Evolutionary conservation across 352 stramenopile genomes (phyloP), one percentile per base, ranked within the genome.

Genomic region (Phytophthora sojae): DNA sequence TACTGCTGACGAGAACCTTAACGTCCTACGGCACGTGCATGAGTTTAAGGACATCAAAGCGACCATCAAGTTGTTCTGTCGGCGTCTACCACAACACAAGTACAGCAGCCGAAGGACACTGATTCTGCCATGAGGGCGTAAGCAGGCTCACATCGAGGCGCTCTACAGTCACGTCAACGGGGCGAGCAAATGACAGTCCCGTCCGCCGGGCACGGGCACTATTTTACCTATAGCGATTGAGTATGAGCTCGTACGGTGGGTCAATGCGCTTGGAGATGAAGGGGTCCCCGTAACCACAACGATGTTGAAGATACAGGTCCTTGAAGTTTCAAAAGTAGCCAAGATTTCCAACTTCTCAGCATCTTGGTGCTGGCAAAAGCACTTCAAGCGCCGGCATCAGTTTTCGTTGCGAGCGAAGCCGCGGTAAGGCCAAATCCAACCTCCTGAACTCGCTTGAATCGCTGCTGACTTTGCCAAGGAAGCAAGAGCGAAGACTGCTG

Each of bases 281-380:
- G 12, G 26, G 9, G 51, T 57, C 6, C 26, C 51, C 6, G 51
- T 57, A 14, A 44, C 51, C 26, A 21, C 51, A 42, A 57, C 17
- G 6, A 57, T 57, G 51, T 11, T 57, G 6, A 25, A 15, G 9
- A 42, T 57, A 14, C 51, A 57, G 26, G 51, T 19, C 4, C 51
- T 25, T 8, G 51, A 57, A 19, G 51, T 57, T 5, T 12, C 51
- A 14, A 39, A 57, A 23, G 14, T 12, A 39, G 23, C 51, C 19
- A 15, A 9, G 14, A 57, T 42, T 14, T 14, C 51, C 14, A 4
- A 12, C 4, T 57, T 57, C 37, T 6, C 35, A 21, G 14, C 51
- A 8, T 57, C 51, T 25, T 57, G 26, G 51, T 42, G 51, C 51
- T 57, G 51, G 51, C 51, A 57, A 57, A 37, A 57, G 8, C 9